Evolutionary conservation across 345 rosid genomes (phyloP), one percentile per base, ranked within the genome.

Genomic region (Limnanthes douglasii): DNA sequence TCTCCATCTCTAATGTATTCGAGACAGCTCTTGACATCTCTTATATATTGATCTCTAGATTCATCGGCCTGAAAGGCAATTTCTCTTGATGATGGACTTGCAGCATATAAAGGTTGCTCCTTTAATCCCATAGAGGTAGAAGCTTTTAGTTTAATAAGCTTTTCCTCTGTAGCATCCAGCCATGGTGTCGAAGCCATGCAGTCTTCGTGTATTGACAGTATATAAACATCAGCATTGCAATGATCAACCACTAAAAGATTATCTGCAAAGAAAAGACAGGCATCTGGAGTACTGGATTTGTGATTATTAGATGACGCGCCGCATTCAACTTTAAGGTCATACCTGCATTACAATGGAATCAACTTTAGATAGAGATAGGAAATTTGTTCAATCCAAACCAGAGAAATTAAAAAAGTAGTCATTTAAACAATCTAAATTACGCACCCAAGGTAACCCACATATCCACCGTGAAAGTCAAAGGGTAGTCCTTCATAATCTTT

Each of bases 381-480:
- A 8, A 6, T 2, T 12, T 8, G 11, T 8, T 25, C 13, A 13
- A 19, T 13, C 13, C 13, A 18, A 21, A 12, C 10, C 0, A 18
- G 3, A 51, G 30, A 57, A 30, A 22, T 28, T 34, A 43, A 41
- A n/a, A n/a, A n/a, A n/a, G n/a, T n/a, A n/a, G n/a, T 1, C 7
- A 39, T 39, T 13, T 22, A 32, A 10, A 43, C 23, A 29, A 52
- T 45, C 18, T 34, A 22, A 47, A 42, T 8, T 48, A 59, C 81
- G 25, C 74, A 84, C 94, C 98, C 98, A 15, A 90, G 54, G 52
- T 77, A 84, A 54, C 98, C 98, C 18, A 90, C 53, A 64, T 57
- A 90, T 64, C 98, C 98, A 60, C 95, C 98, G 16, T 54, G 61
- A 60, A 90, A 90, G 15, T 77, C 79, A 58, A 90, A 90, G 27